Base-by-base conservation (phyloP, 176 grass and related monocot species). In the Phoenix roebelenii region DNA sequence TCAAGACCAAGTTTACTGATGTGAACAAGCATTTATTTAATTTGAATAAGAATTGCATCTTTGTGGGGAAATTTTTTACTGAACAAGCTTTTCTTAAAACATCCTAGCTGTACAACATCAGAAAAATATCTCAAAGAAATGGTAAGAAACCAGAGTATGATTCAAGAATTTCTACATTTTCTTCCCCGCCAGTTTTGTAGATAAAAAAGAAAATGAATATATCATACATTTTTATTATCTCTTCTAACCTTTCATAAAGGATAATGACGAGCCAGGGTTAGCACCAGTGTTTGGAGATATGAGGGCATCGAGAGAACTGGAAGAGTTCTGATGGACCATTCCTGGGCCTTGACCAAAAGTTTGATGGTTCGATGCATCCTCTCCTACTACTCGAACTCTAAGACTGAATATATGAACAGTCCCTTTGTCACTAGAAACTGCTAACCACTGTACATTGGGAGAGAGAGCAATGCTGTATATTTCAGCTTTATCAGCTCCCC, bases 401-500 rank as follows among this genome's bases (percentile, higher is more conserved):
- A 95, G 72, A 57, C 86, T 83, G 52, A 95, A 95, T 58, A 95
- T 78, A 54, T 95, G 91, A 68, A 87, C 68, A 52, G 86, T 95
- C 52, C 91, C 91, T 74, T 95, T 95, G 69, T 95, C 91, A 3
- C 86, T 95, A 39, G 83, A 90, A 53, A 89, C 86, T 54, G 80
- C 86, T 64, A 95, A 50, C 86, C 86, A 95, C 64, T 95, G 91
- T 22, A 90, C 83, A 72, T 95, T 87, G 14, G 83, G 75, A 15
- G 86, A 95, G 16, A 95, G 69, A 0, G 75, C 83, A 63, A 95
- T 87, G 80, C 86, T 90, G 35, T 85, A 86, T 84, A 95, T 90
- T 54, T 90, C 91, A 55, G 83, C 91, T 74, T 77, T 87, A 58
- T 95, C 91, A 53, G 87, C 72, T 49, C 91, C 91, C 82, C 91